Percentiles rank a stretch among this genome's conserved stretches.
These are phyloP conservation scores for Lycium ferocissimum DNA, from an alignment of 257 asterid genomes.

Conservation along the genomic window DNA sequence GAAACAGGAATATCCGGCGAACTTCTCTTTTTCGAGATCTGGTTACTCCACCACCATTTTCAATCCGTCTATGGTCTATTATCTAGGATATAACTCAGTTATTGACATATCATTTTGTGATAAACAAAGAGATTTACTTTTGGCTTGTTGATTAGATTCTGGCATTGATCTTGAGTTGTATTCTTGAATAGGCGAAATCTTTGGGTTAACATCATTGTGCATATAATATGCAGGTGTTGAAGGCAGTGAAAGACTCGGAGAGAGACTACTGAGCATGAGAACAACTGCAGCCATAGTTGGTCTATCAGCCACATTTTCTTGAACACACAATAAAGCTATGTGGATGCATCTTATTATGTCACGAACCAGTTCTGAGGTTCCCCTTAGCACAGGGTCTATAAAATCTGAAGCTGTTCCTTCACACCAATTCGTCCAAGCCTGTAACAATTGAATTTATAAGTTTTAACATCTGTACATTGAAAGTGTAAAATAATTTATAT, in stretches of 20 bases:
- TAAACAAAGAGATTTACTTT: too few relatives aligned
- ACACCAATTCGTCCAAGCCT: constrained; percentile 31
- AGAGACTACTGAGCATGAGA: constrained; percentile 36
- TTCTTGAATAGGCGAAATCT: not conserved
- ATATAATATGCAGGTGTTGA: constrained; percentile 33
- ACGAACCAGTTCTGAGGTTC: not conserved
- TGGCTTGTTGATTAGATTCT: too few relatives aligned
- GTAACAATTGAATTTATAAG: not conserved
- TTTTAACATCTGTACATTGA: too few relatives aligned
- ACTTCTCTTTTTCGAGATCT: too few relatives aligned
- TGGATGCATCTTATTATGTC: constrained; percentile 27
- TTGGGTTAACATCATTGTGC: not conserved
- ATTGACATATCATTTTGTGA: constrained; percentile 11
- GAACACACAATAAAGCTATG: constrained; percentile 35
- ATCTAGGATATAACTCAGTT: constrained; percentile 30
- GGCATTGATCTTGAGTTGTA: too few relatives aligned
- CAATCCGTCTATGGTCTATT: too few relatives aligned
- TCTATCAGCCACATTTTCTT: constrained; percentile 33
- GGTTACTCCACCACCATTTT: too few relatives aligned
- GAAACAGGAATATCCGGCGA: too few relatives aligned
- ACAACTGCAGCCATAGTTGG: constrained; percentile 42
- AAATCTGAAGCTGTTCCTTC: not conserved
- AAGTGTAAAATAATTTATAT: too few relatives aligned
- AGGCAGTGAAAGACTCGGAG: constrained; percentile 32
- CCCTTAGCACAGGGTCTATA: constrained; percentile 22